These are phyloP conservation scores for Lentinula lateritia DNA, from an alignment of 768 basidiomycete genomes.

Conservation along the genomic window DNA sequence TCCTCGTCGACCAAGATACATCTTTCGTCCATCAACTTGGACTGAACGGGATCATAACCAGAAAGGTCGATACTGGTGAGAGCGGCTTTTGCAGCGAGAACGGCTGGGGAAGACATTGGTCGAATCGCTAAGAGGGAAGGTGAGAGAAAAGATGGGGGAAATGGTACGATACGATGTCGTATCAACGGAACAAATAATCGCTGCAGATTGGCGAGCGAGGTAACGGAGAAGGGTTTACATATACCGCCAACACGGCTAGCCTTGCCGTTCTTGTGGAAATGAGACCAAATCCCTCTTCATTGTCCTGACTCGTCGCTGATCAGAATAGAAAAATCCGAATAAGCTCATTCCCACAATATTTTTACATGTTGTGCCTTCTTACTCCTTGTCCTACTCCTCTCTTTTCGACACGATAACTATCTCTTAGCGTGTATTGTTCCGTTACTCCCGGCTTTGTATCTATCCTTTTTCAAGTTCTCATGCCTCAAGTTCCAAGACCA, in stretches of 20 bases:
- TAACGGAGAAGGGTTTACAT: neutral
- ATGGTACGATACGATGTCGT: slow-evolving; percentile 1
- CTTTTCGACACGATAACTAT: neutral
- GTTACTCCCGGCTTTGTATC: neutral
- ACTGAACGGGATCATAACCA: slow-evolving; percentile 88
- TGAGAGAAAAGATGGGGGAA: neutral
- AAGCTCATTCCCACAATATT: no score
- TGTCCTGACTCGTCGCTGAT: neutral
- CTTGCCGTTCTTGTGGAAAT: neutral
- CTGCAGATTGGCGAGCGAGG: neutral
- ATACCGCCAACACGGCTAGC: neutral
- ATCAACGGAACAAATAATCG: neutral
- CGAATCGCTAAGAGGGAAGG: slow-evolving; percentile 3
- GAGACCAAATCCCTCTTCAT: neutral
- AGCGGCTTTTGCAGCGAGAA: slow-evolving; percentile 53
- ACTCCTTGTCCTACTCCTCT: neutral
- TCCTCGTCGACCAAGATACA: slow-evolving; percentile 91
- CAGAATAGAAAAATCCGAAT: neutral
- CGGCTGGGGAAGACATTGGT: slow-evolving; percentile 57
- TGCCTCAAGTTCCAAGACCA: neutral
- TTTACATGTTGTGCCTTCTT: no score
- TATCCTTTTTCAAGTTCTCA: neutral
- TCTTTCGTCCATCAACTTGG: slow-evolving; percentile 91
- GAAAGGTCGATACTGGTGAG: slow-evolving; percentile 76
- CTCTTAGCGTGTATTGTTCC: neutral